Conservation (phyloP, 352 stramenopile species). For the Thalassiosira tumida region DNA sequence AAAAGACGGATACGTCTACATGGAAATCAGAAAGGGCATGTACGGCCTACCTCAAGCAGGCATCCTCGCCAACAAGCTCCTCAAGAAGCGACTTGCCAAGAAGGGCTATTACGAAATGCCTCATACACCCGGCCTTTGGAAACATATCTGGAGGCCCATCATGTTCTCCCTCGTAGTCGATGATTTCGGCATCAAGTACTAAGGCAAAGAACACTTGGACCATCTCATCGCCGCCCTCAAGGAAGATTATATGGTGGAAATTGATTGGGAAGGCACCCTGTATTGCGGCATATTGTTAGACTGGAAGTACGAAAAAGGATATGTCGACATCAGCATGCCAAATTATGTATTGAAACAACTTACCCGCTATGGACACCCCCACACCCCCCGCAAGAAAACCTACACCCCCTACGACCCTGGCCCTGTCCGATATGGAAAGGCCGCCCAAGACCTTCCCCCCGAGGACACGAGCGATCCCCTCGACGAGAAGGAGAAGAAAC, state of each 20-base stretch:
- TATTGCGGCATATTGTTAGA: conserved; percentile 72
- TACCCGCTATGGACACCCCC: conserved; percentile 21
- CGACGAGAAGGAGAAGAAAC: not conserved
- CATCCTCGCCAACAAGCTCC: conserved; percentile 17
- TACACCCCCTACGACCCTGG: conserved; percentile 28
- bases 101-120: not conserved
- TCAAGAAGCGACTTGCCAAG: not conserved
- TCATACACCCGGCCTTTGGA: conserved; percentile 25
- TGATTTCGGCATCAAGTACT: conserved; percentile 33
- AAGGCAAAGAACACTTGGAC: not conserved
- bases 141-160: not conserved
- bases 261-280: conserved; percentile 48
- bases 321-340: conserved; percentile 61
- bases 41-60: conserved; percentile 69
- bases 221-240: conserved; percentile 26
- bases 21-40: conserved; percentile 58
- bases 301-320: conserved; percentile 69
- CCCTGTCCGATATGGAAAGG: not conserved
- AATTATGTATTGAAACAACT: conserved; percentile 51
- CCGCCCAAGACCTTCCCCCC: not conserved
- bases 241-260: conserved; percentile 53
- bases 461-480: not conserved
- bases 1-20: conserved; percentile 49
- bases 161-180: conserved; percentile 17
- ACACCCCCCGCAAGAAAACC: conserved; percentile 15